Base-by-base conservation (phyloP, 2,329 filamentous ascomycete genomes). In the Raffaelea arxii region DNA sequence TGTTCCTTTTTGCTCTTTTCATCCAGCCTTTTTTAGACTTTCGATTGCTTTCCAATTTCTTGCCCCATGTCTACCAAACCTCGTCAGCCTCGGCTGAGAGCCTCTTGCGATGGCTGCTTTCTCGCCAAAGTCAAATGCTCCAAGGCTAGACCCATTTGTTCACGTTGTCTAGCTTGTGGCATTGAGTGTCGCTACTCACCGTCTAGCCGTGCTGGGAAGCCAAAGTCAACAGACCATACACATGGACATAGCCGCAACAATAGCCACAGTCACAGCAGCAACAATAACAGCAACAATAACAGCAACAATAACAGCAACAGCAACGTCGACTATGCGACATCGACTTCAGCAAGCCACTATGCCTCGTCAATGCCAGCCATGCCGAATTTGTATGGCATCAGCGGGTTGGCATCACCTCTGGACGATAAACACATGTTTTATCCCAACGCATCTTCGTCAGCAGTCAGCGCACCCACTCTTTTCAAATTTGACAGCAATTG, bases 81-180 rank as follows among this genome's bases (percentile, higher is more conserved):
- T 9, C 57, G 58, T 16, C 58, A 59, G 43, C 56, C 56, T 4
- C 55, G 58, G 14, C 54, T 61, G 37, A 52, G 58, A 18, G 58
- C 58, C 21, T 75, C 72, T 18, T 77, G 73, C 55, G 72, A 77
- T 50, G 70, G 69, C 7, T 77, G 73, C 58, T 75, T 75, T 56
- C 58, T 73, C 19, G 72, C 72, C 50, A 77, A 77, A 55, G 72
- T 77, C 59, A 76, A 75, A 54, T 77, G 73, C 58, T 73, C 69
- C 50, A 76, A 76, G 53, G 62, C 64, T 3, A 62, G 70, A n/a
- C 73, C 73, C 2, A 67, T 75, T 42, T 77, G 73, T 57, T 65
- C 66, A n/a, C 65, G 72, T 36, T 77, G 73, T 51, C 61, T 75
- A 3, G 57, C 66, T 3, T 71, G 66, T 38, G 73, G 73, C 7